A percentile compares a stretch with the other conserved stretches of the same genome.
Evolutionary conservation across 2,329 filamentous ascomycete genomes (phyloP).

Genomic region (Aphanoascus verrucosus): DNA sequence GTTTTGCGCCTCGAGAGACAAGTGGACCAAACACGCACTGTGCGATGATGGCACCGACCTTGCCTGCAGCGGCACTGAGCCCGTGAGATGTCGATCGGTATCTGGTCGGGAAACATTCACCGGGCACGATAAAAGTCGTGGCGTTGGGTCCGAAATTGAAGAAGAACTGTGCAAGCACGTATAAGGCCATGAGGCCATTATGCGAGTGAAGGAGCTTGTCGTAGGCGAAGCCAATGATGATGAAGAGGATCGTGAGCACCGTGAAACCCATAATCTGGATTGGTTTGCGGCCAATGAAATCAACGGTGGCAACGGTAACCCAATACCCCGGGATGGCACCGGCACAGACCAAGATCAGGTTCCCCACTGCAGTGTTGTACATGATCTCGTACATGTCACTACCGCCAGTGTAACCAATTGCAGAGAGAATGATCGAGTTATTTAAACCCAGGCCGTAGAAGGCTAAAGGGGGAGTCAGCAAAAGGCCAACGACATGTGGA

Average conservation of each 20-base stretch:
- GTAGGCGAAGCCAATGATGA: slow-evolving; percentile 52
- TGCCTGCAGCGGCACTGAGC: slow-evolving; percentile 55
- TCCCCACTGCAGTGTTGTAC: slow-evolving; percentile 65
- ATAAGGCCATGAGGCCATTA: slow-evolving; percentile 47
- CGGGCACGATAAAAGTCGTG: slow-evolving; percentile 54
- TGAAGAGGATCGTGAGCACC: slow-evolving; percentile 52
- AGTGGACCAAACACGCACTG: slow-evolving; percentile 56
- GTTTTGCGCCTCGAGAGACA: slow-evolving; percentile 45
- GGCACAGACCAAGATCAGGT: slow-evolving; percentile 66
- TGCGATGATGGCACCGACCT: slow-evolving; percentile 57
- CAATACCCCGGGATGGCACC: slow-evolving; percentile 75
- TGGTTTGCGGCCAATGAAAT: slow-evolving; percentile 64
- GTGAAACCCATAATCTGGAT: slow-evolving; percentile 58
- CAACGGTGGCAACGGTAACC: slow-evolving; percentile 64
- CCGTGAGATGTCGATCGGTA: slow-evolving; percentile 57
- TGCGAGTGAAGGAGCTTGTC: slow-evolving; percentile 25
- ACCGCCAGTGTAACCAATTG: slow-evolving; percentile 60
- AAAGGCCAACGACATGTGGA: not conserved
- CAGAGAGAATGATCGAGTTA: slow-evolving; percentile 59
- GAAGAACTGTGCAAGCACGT: slow-evolving; percentile 55
- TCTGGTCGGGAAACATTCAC: slow-evolving; percentile 54
- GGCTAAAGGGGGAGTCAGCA: slow-evolving; percentile 30
- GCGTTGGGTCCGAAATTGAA: slow-evolving; percentile 46
- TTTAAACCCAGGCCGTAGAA: slow-evolving; percentile 64
- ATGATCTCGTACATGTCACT: slow-evolving; percentile 56